These are phyloP conservation scores for Syzygium jambos DNA, from an alignment of 345 rosid genomes.

Conservation along the genomic window DNA sequence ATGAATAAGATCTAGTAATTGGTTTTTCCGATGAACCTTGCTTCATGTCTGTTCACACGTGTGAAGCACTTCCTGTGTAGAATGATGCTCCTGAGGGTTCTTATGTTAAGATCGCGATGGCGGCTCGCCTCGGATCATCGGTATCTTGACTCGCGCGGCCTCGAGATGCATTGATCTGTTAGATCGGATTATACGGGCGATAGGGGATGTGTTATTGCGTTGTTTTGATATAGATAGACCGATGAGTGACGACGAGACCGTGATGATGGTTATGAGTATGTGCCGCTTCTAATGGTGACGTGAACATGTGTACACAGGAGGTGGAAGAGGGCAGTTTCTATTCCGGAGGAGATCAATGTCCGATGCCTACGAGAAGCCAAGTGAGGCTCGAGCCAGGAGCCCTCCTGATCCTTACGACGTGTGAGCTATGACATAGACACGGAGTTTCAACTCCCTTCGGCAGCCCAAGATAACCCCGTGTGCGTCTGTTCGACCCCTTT, in stretches of 20 bases:
- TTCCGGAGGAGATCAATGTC: conserved; percentile 76
- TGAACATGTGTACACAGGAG: conserved; percentile 4
- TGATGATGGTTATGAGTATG: background rate
- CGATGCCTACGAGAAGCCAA: conserved; percentile 62
- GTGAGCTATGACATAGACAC: conserved; percentile 33
- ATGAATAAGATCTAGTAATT: background rate
- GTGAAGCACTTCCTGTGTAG: background rate
- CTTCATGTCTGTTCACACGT: no score
- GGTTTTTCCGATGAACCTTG: background rate
- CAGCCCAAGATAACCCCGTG: background rate
- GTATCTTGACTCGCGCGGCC: background rate
- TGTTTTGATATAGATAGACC: background rate
- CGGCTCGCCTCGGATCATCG: no score
- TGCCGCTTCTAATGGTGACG: background rate
- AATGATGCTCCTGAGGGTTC: background rate
- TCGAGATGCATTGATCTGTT: background rate
- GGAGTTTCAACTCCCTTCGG: background rate
- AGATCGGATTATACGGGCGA: background rate
- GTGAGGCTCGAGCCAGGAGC: conserved; percentile 51
- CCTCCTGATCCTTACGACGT: conserved; percentile 46
- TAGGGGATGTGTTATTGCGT: background rate
- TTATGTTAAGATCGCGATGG: background rate
- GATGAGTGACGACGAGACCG: background rate
- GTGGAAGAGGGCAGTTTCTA: conserved; percentile 56
- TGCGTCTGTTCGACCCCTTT: background rate